Conservation (phyloP, 768 basidiomycete species). For the Pleurotus citrinopileatus region DNA sequence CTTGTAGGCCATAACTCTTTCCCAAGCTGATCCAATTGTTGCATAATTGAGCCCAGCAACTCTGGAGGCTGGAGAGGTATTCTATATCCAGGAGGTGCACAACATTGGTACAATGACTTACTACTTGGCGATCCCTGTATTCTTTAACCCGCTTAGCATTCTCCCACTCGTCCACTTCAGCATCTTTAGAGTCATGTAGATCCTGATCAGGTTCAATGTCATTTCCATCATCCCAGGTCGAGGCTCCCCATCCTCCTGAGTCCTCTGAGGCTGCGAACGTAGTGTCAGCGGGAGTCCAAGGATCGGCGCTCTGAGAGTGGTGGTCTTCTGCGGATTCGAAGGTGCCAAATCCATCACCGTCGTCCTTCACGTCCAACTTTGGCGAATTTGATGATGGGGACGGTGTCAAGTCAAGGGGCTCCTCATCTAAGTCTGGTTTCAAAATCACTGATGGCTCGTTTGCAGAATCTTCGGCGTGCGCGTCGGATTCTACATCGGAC, state of each 20-base stretch:
- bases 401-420: not conserved
- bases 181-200: conserved; percentile 21
- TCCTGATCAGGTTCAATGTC: conserved; percentile 13
- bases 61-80: conserved; percentile 57
- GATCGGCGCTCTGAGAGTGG: conserved; percentile 23
- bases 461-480: conserved; percentile 11
- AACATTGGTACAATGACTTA: conserved; percentile 33
- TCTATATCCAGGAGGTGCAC: not conserved
- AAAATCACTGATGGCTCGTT: not conserved
- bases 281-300: conserved; percentile 33
- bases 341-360: conserved; percentile 56
- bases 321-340: conserved; percentile 50
- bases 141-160: conserved; percentile 54
- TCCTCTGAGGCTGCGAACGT: conserved; percentile 19
- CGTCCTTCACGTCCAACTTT: conserved; percentile 25
- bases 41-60: conserved; percentile 53
- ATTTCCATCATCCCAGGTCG: conserved; percentile 35
- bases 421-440: not conserved
- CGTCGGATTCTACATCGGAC: not conserved
- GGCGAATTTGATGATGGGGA: conserved; percentile 11
- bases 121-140: conserved; percentile 60
- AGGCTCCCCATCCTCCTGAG: conserved; percentile 34
- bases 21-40: conserved; percentile 49
- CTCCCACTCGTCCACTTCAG: conserved; percentile 64
- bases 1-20: conserved; percentile 49